Evolutionary conservation across 1,139 yeast genomes (phyloP).

Genomic region (Dujonia santamariae): DNA sequence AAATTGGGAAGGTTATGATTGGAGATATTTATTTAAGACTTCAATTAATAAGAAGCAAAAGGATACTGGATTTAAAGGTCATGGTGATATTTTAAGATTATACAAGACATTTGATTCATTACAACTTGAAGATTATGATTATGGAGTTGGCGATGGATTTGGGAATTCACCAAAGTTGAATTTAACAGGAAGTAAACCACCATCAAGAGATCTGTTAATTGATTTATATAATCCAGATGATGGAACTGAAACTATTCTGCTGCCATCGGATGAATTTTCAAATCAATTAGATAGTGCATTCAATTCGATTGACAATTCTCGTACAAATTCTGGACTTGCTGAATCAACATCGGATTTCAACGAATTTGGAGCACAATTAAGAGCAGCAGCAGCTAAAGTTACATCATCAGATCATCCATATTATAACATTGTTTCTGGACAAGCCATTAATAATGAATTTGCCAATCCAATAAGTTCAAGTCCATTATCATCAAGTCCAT

Average conservation of each 20-base stretch:
- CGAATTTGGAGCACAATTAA: constrained; percentile 4
- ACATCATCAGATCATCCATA: constrained; percentile 4
- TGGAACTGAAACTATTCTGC: not conserved
- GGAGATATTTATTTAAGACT: constrained; percentile 39
- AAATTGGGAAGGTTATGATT: constrained; percentile 38
- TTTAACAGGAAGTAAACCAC: too few species aligned
- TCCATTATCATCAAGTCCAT: constrained; percentile 1
- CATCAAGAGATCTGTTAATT: constrained; percentile 10
- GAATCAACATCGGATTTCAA: too few species aligned
- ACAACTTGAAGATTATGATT: constrained; percentile 18
- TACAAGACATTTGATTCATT: constrained; percentile 20
- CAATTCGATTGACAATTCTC: not conserved
- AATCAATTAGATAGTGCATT: not conserved
- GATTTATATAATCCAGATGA: too few species aligned
- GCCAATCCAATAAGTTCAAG: too few species aligned
- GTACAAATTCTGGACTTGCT: constrained; percentile 1
- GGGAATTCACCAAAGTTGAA: too few species aligned
- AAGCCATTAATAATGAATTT: not conserved
- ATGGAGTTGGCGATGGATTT: constrained; percentile 12
- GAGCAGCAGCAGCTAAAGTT: constrained; percentile 2
- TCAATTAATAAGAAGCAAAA: constrained; percentile 11
- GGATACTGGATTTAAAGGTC: constrained; percentile 21
- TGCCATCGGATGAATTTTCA: not conserved
- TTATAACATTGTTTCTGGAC: not conserved
- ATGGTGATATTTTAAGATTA: constrained; percentile 31